A percentile compares a stretch with the other conserved stretches of the same genome.
These are phyloP conservation scores for Plasmodium chabaudi DNA, from an alignment of 169 alveolate genomes.

Conservation along the genomic window DNA sequence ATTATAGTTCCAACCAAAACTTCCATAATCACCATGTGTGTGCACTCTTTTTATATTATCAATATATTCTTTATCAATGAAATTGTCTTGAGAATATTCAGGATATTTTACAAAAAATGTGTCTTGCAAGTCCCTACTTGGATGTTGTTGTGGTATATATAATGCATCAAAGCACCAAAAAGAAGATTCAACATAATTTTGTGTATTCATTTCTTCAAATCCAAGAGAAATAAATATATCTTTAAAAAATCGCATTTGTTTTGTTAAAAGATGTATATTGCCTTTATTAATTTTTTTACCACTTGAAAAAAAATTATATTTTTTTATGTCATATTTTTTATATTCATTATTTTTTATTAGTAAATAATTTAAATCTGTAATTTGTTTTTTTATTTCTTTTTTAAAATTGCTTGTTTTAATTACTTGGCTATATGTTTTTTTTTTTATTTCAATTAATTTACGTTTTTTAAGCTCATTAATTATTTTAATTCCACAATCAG, in stretches of 20 bases:
- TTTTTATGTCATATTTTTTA: conserved; percentile 82
- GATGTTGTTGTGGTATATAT: conserved; percentile 99
- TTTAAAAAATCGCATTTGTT: conserved; percentile 89
- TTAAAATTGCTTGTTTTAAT: conserved; percentile 28
- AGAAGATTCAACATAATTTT: conserved; percentile 97
- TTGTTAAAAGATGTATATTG: conserved; percentile 90
- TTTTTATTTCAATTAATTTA: conserved; percentile 37
- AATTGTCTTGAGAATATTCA: conserved; percentile 8
- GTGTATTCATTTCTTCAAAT: conserved; percentile 99
- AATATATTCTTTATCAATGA: conserved; percentile 85
- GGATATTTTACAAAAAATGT: conserved; percentile 96
- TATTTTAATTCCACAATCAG: neutral
- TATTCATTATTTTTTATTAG: conserved; percentile 52
- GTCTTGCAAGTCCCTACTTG: conserved; percentile 99
- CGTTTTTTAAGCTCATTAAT: conserved; percentile 34
- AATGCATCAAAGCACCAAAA: conserved; percentile 99
- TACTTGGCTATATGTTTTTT: conserved; percentile 22
- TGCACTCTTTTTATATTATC: conserved; percentile 95
- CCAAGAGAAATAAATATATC: conserved; percentile 93
- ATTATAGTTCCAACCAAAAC: conserved; percentile 98
- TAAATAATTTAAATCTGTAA: conserved; percentile 27
- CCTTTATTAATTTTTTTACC: conserved; percentile 91
- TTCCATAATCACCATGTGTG: conserved; percentile 94
- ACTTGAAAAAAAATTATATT: conserved; percentile 86
- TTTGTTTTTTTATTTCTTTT: conserved; percentile 45